Base-by-base conservation (phyloP, 2,329 filamentous ascomycete genomes). In the Lasiodiplodia sp. region DNA sequence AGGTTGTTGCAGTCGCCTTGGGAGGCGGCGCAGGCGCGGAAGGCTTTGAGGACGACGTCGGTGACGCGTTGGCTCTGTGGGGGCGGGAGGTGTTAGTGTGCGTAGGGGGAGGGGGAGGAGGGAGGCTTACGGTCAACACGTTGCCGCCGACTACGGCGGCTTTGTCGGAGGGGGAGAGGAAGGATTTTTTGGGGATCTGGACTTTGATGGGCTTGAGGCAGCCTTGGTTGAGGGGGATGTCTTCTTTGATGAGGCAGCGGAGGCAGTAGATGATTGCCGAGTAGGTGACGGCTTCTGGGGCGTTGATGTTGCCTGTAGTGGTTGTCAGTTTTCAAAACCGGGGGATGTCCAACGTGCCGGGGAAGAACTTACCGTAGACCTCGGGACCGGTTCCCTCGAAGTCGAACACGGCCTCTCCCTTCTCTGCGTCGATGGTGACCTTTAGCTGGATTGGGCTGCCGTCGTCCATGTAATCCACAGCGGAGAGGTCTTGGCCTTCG, bases 181-280 rank as follows among this genome's bases (percentile, higher is more conserved):
- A 91, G 12, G 88, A 91, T 71, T 88, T 87, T 8, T 88, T 86
- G 0, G 92, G 91, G 63, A 95, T 93, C 57, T 85, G 84, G 75
- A 96, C 91, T 66, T 88, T 86, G 73, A 96, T 92, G 0, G 93
- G 92, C 62, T 88, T 88, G 2, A 96, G 83, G 71, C 93, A 96
- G 71, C 93, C 93, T 80, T 96, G 93, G 81, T 96, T 96, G 4
- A 96, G 86, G 0, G 93, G 93, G 16, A 96, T 94, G 72, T 95
- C 92, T 71, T 92, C 88, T 47, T 87, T 89, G 73, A 96, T 93
- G 69, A 97, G 85, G 74, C 90, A 92, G 56, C 93, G 89, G 14
- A 96, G 84, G 73, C 91, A 93, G 84, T 96, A 96, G 76, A 96
- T 95, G 75, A 96, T 94, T 62, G 92, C 92, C 44, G 88, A 91